These are phyloP conservation scores for Fennellomyces sp. DNA, from an alignment of 371 early-diverging fungal species.

Conservation along the genomic window DNA sequence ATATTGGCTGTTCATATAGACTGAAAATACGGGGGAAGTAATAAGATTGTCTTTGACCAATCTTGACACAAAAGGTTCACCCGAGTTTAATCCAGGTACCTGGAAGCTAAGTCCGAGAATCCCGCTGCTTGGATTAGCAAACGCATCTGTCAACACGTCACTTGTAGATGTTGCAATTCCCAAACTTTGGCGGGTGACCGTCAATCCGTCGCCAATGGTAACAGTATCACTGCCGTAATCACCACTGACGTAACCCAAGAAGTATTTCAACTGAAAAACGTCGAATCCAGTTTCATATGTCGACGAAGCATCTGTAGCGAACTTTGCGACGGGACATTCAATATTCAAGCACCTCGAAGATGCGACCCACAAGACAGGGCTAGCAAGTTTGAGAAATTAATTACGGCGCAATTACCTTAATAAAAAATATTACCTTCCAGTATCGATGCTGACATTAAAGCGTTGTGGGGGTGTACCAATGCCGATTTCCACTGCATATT, in stretches of 20 bases:
- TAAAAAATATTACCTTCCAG: slow-evolving; percentile 31
- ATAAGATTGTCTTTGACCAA: slow-evolving; percentile 28
- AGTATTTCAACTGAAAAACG: slow-evolving; percentile 38
- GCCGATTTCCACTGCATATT: slow-evolving; percentile 21
- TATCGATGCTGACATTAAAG: slow-evolving; percentile 26
- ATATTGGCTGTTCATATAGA: slow-evolving; percentile 27
- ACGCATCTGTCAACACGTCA: background rate
- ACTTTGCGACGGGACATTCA: slow-evolving; percentile 36
- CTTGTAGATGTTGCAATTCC: background rate
- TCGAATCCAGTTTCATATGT: slow-evolving; percentile 25
- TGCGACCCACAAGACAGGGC: slow-evolving; percentile 49
- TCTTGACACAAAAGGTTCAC: slow-evolving; percentile 26
- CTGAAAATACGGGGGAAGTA: slow-evolving; percentile 31
- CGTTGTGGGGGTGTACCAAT: slow-evolving; percentile 24
- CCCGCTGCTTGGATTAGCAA: slow-evolving; percentile 25
- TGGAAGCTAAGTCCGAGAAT: slow-evolving; percentile 42
- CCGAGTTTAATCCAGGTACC: slow-evolving; percentile 9
- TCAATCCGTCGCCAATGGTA: slow-evolving; percentile 9
- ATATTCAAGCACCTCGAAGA: slow-evolving; percentile 25
- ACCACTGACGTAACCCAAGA: slow-evolving; percentile 45
- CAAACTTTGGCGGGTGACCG: background rate
- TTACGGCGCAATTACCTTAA: too few relatives aligned
- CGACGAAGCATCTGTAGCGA: slow-evolving; percentile 29
- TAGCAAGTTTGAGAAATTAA: slow-evolving; percentile 5
- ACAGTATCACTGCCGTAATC: slow-evolving; percentile 30